A percentile compares a stretch with the other conserved stretches of the same genome.
These are phyloP conservation scores for Colletotrichum brevisporum DNA, from an alignment of 2,329 filamentous ascomycete genomes.

Conservation along the genomic window DNA sequence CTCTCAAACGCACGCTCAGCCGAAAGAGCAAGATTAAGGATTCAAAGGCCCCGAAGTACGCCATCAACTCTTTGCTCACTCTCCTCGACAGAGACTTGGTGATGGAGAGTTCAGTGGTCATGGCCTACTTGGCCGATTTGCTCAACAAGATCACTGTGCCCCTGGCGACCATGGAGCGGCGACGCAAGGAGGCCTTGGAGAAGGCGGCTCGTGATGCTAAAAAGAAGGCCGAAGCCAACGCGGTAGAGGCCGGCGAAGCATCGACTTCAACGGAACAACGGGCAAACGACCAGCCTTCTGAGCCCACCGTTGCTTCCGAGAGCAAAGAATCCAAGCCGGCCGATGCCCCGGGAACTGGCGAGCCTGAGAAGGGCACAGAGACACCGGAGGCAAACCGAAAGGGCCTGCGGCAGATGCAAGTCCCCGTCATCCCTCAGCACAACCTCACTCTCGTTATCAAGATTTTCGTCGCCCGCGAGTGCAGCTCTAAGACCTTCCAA, in stretches of 20 bases:
- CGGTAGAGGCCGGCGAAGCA: conserved; percentile 25
- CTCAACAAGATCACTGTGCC: conserved; percentile 91
- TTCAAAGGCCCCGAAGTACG: conserved; percentile 85
- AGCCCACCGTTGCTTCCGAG: conserved; percentile 38
- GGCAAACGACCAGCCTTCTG: conserved; percentile 41
- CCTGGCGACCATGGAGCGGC: conserved; percentile 84
- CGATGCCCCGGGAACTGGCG: not conserved
- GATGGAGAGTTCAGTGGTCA: conserved; percentile 96
- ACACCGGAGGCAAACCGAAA: conserved; percentile 60
- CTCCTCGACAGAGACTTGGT: conserved; percentile 94
- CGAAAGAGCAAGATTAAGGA: conserved; percentile 93
- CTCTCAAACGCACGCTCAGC: conserved; percentile 81
- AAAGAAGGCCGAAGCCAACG: conserved; percentile 49
- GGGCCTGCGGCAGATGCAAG: conserved; percentile 74
- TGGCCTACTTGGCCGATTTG: conserved; percentile 91
- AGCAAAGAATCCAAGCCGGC: conserved; percentile 15
- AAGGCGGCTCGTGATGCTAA: conserved; percentile 60
- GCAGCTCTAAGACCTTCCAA: conserved; percentile 97
- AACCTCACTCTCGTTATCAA: conserved; percentile 96
- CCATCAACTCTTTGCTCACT: conserved; percentile 90
- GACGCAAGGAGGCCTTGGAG: conserved; percentile 78
- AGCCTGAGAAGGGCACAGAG: conserved; percentile 52
- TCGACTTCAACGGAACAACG: conserved; percentile 40
- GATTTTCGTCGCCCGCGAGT: conserved; percentile 95
- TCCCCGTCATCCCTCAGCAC: conserved; percentile 87